Percentiles rank a stretch among this genome's conserved stretches.
Evolutionary conservation across 345 rosid species (phyloP).

Genomic region (Euclidium syriacum): DNA sequence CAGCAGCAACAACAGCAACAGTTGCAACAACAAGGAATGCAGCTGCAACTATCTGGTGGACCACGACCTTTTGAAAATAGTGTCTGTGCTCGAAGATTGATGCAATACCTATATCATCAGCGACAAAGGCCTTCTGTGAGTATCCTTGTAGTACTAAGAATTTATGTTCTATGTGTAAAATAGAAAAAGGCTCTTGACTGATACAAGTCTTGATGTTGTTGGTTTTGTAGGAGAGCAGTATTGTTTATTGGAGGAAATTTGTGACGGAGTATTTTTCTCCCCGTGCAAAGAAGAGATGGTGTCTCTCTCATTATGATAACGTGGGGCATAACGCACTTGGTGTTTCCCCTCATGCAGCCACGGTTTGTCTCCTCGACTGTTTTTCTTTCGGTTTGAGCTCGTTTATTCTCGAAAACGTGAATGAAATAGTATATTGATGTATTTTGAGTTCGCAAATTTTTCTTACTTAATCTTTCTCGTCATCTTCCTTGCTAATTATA

Average conservation of each 20-base stretch:
- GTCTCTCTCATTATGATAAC: constrained; percentile 83
- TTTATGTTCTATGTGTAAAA: not conserved
- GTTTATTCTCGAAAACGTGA: not conserved
- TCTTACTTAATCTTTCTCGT: not conserved
- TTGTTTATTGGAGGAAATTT: constrained; percentile 95
- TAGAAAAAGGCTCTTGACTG: not conserved
- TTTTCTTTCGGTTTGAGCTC: not conserved
- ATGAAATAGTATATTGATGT: not conserved
- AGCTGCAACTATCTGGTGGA: constrained; percentile 39
- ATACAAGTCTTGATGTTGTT: constrained; percentile 4
- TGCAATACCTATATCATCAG: constrained; percentile 97
- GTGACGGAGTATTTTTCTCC: constrained; percentile 93
- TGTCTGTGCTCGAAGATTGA: constrained; percentile 87
- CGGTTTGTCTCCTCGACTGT: constrained; percentile 46
- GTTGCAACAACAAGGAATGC: constrained; percentile 77
- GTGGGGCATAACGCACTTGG: constrained; percentile 92
- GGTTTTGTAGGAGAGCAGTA: constrained; percentile 64
- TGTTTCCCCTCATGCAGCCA: constrained; percentile 92
- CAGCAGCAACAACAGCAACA: constrained; percentile 52
- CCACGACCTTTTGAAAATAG: constrained; percentile 59
- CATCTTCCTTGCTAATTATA: not conserved
- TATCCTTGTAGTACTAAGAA: constrained; percentile 1
- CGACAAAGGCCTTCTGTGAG: constrained; percentile 82
- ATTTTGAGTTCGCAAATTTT: not conserved
- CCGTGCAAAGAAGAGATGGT: constrained; percentile 97